Percentiles rank a stretch among this genome's conserved stretches.
Evolutionary conservation across 2,329 filamentous ascomycete genomes (phyloP).

Genomic region (Penicillium oxalicum): DNA sequence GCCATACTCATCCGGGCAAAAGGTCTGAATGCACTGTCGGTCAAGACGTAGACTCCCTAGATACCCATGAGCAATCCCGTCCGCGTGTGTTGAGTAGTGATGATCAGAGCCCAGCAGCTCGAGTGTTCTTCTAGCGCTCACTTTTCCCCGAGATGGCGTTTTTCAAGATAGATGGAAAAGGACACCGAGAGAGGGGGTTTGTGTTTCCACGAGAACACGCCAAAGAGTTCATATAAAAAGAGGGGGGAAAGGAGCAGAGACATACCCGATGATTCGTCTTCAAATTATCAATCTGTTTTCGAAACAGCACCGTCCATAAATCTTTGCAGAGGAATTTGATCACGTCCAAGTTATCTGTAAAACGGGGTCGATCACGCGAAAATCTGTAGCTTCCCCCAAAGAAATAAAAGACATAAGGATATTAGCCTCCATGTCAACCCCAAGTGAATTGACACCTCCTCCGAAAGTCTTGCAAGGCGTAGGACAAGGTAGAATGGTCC

Average conservation of each 20-base stretch:
- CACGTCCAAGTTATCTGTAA: slow-evolving; percentile 85
- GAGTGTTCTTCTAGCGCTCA: too few relatives aligned
- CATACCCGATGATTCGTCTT: slow-evolving; percentile 91
- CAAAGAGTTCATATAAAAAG: neutral
- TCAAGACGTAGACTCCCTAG: slow-evolving; percentile 89
- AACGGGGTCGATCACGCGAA: slow-evolving; percentile 66
- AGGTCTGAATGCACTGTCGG: slow-evolving; percentile 85
- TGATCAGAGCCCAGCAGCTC: too few relatives aligned
- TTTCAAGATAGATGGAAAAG: neutral
- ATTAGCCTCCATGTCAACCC: too few relatives aligned
- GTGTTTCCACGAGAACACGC: too few relatives aligned
- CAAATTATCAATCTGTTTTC: slow-evolving; percentile 96
- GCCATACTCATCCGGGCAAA: slow-evolving; percentile 86
- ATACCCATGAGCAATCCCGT: too few relatives aligned
- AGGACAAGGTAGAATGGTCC: too few relatives aligned
- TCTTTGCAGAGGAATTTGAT: slow-evolving; percentile 99
- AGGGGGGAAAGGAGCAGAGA: neutral
- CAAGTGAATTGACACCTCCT: too few relatives aligned
- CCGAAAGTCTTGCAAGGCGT: too few relatives aligned
- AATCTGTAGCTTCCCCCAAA: slow-evolving; percentile 24
- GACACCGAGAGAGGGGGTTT: neutral
- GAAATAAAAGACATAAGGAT: too few relatives aligned
- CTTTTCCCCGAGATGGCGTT: too few relatives aligned
- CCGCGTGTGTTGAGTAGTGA: too few relatives aligned
- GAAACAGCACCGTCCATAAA: slow-evolving; percentile 87